phyloP scores from a whole-genome alignment of 495 filamentous ascomycete species.

The Penicillium maclennaniae region DNA sequence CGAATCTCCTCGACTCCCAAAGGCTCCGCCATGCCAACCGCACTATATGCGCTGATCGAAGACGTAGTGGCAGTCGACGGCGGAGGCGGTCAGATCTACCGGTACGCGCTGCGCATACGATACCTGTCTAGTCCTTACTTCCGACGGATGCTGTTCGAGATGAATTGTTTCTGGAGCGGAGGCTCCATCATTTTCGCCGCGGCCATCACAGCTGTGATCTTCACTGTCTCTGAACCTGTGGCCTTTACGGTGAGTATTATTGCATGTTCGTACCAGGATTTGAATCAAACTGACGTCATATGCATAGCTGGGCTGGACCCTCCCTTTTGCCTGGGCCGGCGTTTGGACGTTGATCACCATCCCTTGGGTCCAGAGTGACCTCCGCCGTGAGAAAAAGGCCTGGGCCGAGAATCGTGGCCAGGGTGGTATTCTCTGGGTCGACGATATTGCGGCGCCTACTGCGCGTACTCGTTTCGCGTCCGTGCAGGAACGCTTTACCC shows the following conservation, averaged over 20 bases:
- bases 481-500: constrained; percentile 31
- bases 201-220: constrained; percentile 57
- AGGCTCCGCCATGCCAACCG: constrained; percentile 64
- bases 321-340: constrained; percentile 65
- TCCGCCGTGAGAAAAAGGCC: constrained; percentile 58
- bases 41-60: constrained; percentile 72
- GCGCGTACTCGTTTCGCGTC: constrained; percentile 42
- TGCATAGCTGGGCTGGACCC: constrained; percentile 55
- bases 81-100: constrained; percentile 63
- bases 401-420: constrained; percentile 50
- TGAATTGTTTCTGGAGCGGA: constrained; percentile 76
- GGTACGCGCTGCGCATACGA: constrained; percentile 58
- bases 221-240: constrained; percentile 56
- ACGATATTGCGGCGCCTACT: constrained; percentile 37
- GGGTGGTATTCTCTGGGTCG: constrained; percentile 37
- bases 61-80: constrained; percentile 80
- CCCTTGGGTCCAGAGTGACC: constrained; percentile 59
- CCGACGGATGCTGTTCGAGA: constrained; percentile 63
- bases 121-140: constrained; percentile 71
- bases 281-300: constrained; percentile 11
- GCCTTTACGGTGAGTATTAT: constrained; percentile 63
- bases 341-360: constrained; percentile 67
- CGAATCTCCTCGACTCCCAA: constrained; percentile 68
- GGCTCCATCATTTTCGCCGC: constrained; percentile 53
- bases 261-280: neutral